phyloP scores from a whole-genome alignment of 2,329 filamentous ascomycete genomes.

The Aspergillus flavus region DNA sequence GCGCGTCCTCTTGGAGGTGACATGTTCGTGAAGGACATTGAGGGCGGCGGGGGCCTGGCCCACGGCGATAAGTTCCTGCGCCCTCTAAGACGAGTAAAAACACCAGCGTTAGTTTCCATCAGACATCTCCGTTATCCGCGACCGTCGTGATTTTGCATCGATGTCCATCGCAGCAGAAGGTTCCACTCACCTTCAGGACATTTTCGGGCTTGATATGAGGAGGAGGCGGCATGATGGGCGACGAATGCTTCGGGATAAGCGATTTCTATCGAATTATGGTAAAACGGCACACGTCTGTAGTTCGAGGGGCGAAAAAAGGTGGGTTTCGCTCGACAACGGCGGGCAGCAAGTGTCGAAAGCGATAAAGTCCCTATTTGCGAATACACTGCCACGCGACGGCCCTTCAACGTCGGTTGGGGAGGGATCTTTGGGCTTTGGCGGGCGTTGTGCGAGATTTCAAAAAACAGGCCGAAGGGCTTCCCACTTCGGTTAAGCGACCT shows the following conservation, averaged over 20 bases:
- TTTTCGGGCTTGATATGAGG: constrained; percentile 98
- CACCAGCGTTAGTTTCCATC: constrained; percentile 20
- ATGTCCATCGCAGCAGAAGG: background rate
- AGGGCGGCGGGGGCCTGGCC: constrained; percentile 90
- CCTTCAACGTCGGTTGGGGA: constrained; percentile 30
- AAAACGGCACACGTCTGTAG: background rate
- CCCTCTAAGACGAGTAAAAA: constrained; percentile 58
- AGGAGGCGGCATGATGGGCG: constrained; percentile 80
- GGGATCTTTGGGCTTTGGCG: constrained; percentile 20
- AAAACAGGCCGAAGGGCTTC: constrained; percentile 31
- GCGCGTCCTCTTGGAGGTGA: constrained; percentile 95
- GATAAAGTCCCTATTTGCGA: constrained; percentile 23
- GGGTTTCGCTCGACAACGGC: constrained; percentile 28
- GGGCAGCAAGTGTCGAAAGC: constrained; percentile 33
- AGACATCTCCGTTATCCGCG: background rate
- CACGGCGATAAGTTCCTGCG: constrained; percentile 97
- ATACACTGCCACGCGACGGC: constrained; percentile 40
- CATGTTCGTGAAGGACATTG: constrained; percentile 96
- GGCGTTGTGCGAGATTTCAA: constrained; percentile 40
- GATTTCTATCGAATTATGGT: constrained; percentile 6
- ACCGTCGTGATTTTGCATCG: background rate
- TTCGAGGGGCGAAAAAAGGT: constrained; percentile 12
- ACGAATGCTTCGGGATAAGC: constrained; percentile 27
- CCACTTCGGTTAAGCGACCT: constrained; percentile 42
- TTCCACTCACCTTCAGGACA: constrained; percentile 74